phyloP scores from a whole-genome alignment of 495 filamentous ascomycete genomes.

The Penicillium parvum region DNA sequence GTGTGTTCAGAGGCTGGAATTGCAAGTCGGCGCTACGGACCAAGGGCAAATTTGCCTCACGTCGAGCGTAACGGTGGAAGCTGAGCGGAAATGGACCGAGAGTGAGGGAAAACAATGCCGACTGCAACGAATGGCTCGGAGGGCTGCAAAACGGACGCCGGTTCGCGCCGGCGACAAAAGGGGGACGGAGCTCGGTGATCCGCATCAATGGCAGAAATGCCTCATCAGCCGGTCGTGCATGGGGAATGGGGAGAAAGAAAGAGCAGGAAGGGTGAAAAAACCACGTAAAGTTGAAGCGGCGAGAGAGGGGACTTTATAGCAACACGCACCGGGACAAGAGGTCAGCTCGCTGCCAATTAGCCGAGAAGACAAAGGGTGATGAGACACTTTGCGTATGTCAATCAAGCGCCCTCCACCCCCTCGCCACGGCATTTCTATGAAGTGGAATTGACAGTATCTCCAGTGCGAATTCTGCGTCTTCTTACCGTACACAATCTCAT shows the following conservation, averaged over 20 bases:
- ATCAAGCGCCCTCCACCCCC: no score
- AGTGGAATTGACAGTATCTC: no score
- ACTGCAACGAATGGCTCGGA: background rate
- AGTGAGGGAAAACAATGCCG: background rate
- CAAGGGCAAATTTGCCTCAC: constrained; percentile 1
- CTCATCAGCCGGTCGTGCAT: background rate
- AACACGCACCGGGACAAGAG: constrained; percentile 5
- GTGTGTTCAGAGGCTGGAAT: background rate
- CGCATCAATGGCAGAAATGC: constrained; percentile 9
- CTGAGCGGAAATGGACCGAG: background rate
- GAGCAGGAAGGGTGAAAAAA: constrained; percentile 5
- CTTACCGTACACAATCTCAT: no score
- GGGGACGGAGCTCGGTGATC: constrained; percentile 7
- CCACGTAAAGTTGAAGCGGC: constrained; percentile 2
- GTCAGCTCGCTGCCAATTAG: background rate
- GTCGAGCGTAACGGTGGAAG: background rate
- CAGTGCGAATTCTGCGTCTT: no score
- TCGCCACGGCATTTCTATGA: no score
- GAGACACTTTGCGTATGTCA: no score
- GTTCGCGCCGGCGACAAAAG: constrained; percentile 1
- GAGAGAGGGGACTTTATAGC: constrained; percentile 11
- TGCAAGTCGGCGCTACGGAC: no score
- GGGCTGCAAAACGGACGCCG: background rate
- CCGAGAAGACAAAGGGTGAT: no score
- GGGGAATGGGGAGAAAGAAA: constrained; percentile 4